Base-by-base conservation (phyloP, 2,329 filamentous ascomycete species). In the Ascochyta koolunga region DNA sequence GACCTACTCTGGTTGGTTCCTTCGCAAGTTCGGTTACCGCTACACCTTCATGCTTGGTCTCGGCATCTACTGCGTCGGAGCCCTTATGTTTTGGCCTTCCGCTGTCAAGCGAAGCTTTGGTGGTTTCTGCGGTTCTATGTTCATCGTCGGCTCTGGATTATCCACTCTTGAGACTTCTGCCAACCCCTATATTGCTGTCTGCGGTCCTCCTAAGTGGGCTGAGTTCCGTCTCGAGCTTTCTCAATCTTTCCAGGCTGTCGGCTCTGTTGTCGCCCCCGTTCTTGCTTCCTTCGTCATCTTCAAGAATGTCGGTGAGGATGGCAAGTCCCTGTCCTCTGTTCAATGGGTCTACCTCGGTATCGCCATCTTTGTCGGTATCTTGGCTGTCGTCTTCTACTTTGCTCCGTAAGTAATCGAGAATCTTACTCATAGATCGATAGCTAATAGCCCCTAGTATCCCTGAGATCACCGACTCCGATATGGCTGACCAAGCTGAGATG, bases 281-380 rank as follows among this genome's bases (percentile, higher is more conserved):
- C 79, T 92, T 8, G 89, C 87, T 37, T 88, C 86, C 1, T 87
- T 87, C 55, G 87, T 89, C 51, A 89, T 92, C 75, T 92, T 92
- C 77, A 83, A 82, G 50, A 77, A 81, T 11, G 81, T 89, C 8
- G 82, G 84, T 41, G 79, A 84, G 47, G 78, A 82, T 9, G 72
- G 75, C 2, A 73, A 79, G 25, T 83, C 83, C 1, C 80, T 95
- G 3, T 79, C 80, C 60, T 86, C 87, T 50, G 89, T 92, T 1
- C 88, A 92, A 37, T 92, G 86, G 85, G 87, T 90, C 0, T 95
- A 95, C 64, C 82, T 95, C n/a, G 88, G 87, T 50, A 88, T 93
- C 56, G 90, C 87, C 3, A 78, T 83, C 66, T 91, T 91, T 58
- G 89, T 91, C 27, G 85, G 86, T 60, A 65, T 85, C 3, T 80